Base-by-base conservation (phyloP, 805 yeast species). In the Cyberlindnera xishuangbannaensis region DNA sequence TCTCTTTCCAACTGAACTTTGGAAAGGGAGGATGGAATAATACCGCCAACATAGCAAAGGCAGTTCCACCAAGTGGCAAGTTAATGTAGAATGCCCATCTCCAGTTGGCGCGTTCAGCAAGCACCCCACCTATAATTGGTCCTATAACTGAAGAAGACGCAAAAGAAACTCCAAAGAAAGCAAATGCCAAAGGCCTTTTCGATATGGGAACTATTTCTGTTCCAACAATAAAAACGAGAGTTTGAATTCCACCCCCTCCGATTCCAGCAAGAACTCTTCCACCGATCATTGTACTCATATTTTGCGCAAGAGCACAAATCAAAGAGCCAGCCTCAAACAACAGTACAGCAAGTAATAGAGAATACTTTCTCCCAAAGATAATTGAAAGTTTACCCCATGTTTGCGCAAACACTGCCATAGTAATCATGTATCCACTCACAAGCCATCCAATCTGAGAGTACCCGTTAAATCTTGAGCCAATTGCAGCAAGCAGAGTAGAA, bases 41-140 rank as follows among this genome's bases (percentile, higher is more conserved):
- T 5, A 65, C 36, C 4, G 64, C 31, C 16, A 73, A 50, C 7
- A 64, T 42, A 0, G 51, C 49, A 14, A 64, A 48, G 1, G 74
- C 69, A 1, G 62, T 34, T 2, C 80, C 85, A 14, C 83, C 82
- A 24, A 78, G 55, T 4, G 85, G 84, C 22, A 81, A 53, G 52
- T 80, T 81, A 40, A 81, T 64, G 56, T 73, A 81, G 51, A 78
- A 81, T 47, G 83, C 74, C 85, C 87, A 79, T 46, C 87, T 64
- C 87, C 87, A 80, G 14, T 73, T 57, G 5, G 67, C 73, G 32
- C 68, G 58, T 3, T 71, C 56, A 1, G 83, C 65, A 36, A 80
- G 71, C 0, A 75, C 78, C 18, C 86, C 86, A 10, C 85, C 85
- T 16, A 79, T 50, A 25, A 76, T 57, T 0, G 86, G 86, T 2